phyloP scores from a whole-genome alignment of 129 eudicot species.

The Chrysanthemum makinoi region DNA sequence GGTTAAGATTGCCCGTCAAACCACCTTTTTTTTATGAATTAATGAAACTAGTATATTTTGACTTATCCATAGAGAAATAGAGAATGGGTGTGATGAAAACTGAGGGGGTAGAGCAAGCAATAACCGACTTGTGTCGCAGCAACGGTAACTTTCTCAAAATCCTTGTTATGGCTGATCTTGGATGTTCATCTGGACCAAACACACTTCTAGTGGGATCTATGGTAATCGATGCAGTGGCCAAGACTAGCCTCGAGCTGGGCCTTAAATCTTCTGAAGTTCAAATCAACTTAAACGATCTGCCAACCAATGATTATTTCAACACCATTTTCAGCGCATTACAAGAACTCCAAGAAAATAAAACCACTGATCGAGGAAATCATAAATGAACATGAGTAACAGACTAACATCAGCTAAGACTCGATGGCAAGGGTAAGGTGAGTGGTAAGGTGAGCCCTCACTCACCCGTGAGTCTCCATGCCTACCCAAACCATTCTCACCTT shows the following conservation, averaged over 20 bases:
- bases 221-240: constrained; percentile 33
- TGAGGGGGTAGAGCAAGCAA: constrained; percentile 1
- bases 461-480: no score
- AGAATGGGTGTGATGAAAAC: constrained; percentile 22
- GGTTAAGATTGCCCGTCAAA: no score
- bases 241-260: constrained; percentile 29
- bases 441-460: no score
- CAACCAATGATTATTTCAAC: constrained; percentile 64
- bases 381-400: neutral
- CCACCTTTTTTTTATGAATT: no score
- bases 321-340: constrained; percentile 49
- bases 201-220: constrained; percentile 42
- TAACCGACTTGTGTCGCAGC: constrained; percentile 4
- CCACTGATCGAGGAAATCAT: neutral
- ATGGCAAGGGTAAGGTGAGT: no score
- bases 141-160: constrained; percentile 13
- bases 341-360: constrained; percentile 27
- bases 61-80: constrained; percentile 25
- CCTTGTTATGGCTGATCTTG: constrained; percentile 63
- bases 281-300: constrained; percentile 66
- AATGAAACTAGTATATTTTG: neutral
- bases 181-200: constrained; percentile 83
- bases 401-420: no score
- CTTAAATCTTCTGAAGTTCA: constrained; percentile 46
- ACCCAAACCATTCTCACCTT: no score